phyloP scores from a whole-genome alignment of 257 asterid genomes.

The Capsicum chinense region DNA sequence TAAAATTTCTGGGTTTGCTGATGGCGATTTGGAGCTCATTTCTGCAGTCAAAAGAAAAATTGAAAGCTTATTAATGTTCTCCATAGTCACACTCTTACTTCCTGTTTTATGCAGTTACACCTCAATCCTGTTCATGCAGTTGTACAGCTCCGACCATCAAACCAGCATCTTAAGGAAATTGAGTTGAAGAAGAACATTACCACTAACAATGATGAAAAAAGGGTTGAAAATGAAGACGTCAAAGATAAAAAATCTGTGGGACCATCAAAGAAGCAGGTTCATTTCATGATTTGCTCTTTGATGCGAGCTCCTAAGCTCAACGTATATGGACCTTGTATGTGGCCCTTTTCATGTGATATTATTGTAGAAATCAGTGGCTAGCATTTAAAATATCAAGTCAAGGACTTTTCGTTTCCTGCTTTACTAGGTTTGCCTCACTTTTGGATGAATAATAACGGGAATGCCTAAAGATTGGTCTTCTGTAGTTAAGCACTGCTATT shows the following conservation, averaged over 20 bases:
- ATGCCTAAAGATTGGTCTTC: conserved; percentile 22
- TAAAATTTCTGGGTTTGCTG: not conserved
- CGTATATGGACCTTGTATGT: not conserved
- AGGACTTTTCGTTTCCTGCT: not conserved
- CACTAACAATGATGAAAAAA: conserved; percentile 43
- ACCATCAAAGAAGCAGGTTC: conserved; percentile 63
- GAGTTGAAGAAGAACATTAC: conserved; percentile 46
- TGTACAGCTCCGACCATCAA: conserved; percentile 86
- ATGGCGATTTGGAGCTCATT: not conserved
- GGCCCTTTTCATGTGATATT: not conserved
- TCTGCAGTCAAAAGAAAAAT: not conserved
- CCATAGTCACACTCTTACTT: conserved; percentile 12
- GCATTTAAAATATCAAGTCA: not conserved
- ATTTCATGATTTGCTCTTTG: conserved; percentile 5
- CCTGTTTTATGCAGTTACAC: conserved; percentile 70
- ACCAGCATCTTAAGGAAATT: conserved; percentile 49
- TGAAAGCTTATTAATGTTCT: conserved; percentile 1
- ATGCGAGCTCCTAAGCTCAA: conserved; percentile 1
- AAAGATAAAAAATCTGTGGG: conserved; percentile 51
- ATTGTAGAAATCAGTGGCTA: not conserved
- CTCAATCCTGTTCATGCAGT: conserved; percentile 79
- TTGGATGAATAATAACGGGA: not conserved
- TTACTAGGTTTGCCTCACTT: conserved; percentile 13
- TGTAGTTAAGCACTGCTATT: conserved; percentile 20
- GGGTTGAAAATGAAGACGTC: conserved; percentile 47